A percentile compares a stretch with the other conserved stretches of the same genome.
Conservation (phyloP, 306 rosid species). For the Quercus bicolor region DNA sequence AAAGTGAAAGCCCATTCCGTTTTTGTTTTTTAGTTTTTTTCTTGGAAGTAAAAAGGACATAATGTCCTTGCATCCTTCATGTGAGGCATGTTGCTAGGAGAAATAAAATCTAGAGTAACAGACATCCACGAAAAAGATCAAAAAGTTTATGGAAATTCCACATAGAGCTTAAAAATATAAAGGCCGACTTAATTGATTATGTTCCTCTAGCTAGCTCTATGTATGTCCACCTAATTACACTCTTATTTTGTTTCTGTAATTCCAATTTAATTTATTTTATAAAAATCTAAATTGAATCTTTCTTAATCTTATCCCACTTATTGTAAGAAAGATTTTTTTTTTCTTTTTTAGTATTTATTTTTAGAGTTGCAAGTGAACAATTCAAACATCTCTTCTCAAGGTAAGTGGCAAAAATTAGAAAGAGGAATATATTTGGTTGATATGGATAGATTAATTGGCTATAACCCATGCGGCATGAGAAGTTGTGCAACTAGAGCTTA, state of each 20-base stretch:
- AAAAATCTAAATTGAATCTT: too few species aligned
- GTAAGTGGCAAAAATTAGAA: neutral
- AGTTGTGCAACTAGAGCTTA: neutral
- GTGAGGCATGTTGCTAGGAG: neutral
- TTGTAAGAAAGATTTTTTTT: too few species aligned
- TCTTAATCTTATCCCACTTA: too few species aligned
- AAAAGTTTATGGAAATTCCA: too few species aligned
- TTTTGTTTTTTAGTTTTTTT: neutral
- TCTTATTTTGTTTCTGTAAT: neutral
- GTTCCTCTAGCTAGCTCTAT: neutral
- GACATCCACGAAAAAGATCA: neutral
- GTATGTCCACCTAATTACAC: neutral
- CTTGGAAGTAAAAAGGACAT: neutral
- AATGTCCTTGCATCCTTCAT: neutral
- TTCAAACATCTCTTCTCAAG: neutral
- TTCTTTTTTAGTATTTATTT: too few species aligned
- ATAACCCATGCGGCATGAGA: conserved; percentile 24
- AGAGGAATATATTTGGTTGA: neutral
- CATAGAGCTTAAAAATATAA: too few species aligned
- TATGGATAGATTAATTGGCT: conserved; percentile 2
- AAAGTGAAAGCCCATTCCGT: neutral
- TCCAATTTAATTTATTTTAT: neutral
- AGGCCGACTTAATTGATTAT: neutral
- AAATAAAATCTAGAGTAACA: neutral
- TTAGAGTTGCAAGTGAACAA: neutral